Evolutionary conservation across 306 rosid species (phyloP), one percentile per base, ranked within the genome.

Genomic region (Dicorynia guianensis): DNA sequence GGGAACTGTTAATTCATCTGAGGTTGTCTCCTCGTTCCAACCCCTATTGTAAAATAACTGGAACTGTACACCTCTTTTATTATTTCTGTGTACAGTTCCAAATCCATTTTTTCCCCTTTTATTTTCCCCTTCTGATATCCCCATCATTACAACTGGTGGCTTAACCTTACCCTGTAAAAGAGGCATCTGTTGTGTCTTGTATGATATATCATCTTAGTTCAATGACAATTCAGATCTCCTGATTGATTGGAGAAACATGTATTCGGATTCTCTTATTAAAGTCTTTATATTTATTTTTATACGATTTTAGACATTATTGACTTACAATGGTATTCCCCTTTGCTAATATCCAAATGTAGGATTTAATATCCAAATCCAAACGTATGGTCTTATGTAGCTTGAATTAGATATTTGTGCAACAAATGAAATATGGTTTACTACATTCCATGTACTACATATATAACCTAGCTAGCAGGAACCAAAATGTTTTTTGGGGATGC

Each of bases 61-160:
- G 61, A 81, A 66, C 79, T 75, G 86, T 79, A 36, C 85, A 73
- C 82, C 73, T 65, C 20, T 79, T 74, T 69, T 75, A n/a, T 55
- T 11, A 42, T 56, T 77, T 77, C 3, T 48, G 81, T 83, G 88
- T 85, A 67, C 84, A 76, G 83, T 46, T 50, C 75, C 20, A 36
- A 69, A 40, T 67, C 57, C 53, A 11, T 62, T 73, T 34, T 67
- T 40, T 40, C 12, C 1, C 36, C 12, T 30, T 5, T 5, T 43
- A 25, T 17, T 5, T 39, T 47, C 14, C 13, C 8, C 9, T 6
- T 54, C 3, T 39, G 19, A 42, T 30, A 43, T 56, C 17, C 52
- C 72, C 34, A 57, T 74, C 77, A 60, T 44, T 83, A 55, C 34
- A 35, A 34, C 10, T 46, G 63, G 64, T 61, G 80, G 69, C 49